Base-by-base conservation (phyloP, 345 rosid species). In the Arabis hirsuta region DNA sequence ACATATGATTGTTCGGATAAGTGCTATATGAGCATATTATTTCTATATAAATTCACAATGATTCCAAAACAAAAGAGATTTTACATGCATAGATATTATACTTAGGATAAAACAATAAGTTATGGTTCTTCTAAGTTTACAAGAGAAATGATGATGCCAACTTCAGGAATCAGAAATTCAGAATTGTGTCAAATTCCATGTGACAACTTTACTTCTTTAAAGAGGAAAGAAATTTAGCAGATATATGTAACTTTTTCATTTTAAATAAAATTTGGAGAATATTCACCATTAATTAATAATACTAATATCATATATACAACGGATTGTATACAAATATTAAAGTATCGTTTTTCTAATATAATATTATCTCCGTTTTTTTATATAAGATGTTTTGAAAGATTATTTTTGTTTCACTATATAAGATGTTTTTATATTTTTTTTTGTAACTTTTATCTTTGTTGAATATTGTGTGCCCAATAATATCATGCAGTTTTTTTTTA, bases 141-240 rank as follows among this genome's bases (percentile, higher is more conserved):
- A 34, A 11, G 7, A 24, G 32, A 34, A 63, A 63, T 41, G 54
- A 45, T 6, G 27, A 42, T 62, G 9, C 46, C 38, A 14, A 13
- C 0, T n/a, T 48, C 53, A 20, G 9, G 44, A 34, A 24, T 39
- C 51, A 24, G 13, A 62, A 71, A 13, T 12, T 43, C 13, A 65
- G 9, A 55, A 27, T 13, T 19, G 45, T 73, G 38, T 14, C 55
- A 67, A 58, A 10, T 66, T 41, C 3, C 66, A 50, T 13, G 67
- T 57, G 72, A 38, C 67, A 57, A 48, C 72, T 50, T 65, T 73
- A 58, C 72, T 39, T 57, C 60, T 13, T 57, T 11, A 24, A 24
- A 52, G 65, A 75, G 58, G 69, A 67, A 52, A 62, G 0, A 41
- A 12, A 12, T 3, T 43, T 11, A 48, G 9, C 36, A 32, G 7